These are phyloP conservation scores for Croton setiger DNA, from an alignment of 441 rosid genomes.

Conservation along the genomic window DNA sequence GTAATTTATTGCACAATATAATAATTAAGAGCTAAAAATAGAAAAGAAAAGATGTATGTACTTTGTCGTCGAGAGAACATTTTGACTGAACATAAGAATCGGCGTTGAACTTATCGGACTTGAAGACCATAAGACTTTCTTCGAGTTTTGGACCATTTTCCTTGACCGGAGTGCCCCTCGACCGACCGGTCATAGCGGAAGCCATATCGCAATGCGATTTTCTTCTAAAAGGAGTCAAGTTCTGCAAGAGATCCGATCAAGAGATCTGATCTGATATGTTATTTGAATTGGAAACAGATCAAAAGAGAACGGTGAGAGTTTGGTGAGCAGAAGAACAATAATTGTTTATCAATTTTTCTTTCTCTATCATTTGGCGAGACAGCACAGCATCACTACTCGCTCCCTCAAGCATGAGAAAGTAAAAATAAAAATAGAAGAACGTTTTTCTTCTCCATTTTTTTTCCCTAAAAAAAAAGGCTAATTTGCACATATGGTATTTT, in stretches of 20 bases:
- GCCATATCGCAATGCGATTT: slow-evolving; percentile 44
- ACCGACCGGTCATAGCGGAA: slow-evolving; percentile 56
- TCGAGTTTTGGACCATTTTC: slow-evolving; percentile 76
- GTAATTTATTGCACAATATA: too few relatives aligned
- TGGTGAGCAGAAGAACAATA: too few relatives aligned
- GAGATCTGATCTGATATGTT: background rate
- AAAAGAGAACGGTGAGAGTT: too few relatives aligned
- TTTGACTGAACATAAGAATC: slow-evolving; percentile 88
- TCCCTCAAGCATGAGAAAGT: too few relatives aligned
- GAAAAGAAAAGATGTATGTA: slow-evolving; percentile 14
- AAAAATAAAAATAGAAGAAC: too few relatives aligned
- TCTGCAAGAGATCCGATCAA: background rate
- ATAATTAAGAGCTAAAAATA: background rate
- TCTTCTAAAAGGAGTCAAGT: background rate
- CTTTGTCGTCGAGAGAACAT: slow-evolving; percentile 97
- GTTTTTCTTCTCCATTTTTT: too few relatives aligned
- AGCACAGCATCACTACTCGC: too few relatives aligned
- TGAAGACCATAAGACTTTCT: slow-evolving; percentile 78
- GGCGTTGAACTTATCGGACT: slow-evolving; percentile 92
- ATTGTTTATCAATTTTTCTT: too few relatives aligned
- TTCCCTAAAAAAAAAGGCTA: too few relatives aligned
- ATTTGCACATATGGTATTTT: too few relatives aligned
- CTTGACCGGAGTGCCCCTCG: slow-evolving; percentile 54
- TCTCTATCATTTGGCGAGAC: too few relatives aligned
- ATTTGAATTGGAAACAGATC: too few relatives aligned